These are phyloP conservation scores for Leccinum glutinopallens DNA, from an alignment of 1,284 basidiomycete genomes.

Conservation along the genomic window DNA sequence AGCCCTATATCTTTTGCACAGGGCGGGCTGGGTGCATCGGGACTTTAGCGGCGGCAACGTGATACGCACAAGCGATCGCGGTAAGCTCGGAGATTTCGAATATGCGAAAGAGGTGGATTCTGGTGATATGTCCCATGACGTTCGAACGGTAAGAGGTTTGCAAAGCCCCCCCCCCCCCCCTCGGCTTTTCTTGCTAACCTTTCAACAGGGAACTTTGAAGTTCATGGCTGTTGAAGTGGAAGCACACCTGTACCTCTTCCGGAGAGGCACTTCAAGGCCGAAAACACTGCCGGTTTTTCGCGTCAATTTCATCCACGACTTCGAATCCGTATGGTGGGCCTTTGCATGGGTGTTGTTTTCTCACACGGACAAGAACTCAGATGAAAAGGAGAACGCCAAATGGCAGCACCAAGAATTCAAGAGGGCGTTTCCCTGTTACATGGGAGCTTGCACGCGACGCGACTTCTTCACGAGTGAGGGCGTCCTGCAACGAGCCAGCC, in stretches of 20 bases:
- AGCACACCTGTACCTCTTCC: background rate
- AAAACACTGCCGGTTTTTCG: background rate
- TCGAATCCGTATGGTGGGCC: constrained; percentile 20
- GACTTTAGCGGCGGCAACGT: constrained; percentile 12
- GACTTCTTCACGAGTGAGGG: no score
- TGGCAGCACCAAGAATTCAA: background rate
- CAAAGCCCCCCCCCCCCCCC: background rate
- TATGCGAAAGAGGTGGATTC: constrained; percentile 10
- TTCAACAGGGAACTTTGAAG: background rate
- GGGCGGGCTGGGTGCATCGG: constrained; percentile 14
- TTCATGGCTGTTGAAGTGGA: constrained; percentile 12
- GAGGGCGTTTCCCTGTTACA: background rate
- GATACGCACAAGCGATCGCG: background rate
- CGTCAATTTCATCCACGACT: constrained; percentile 12
- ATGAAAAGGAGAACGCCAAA: no score
- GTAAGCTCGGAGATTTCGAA: constrained; percentile 16
- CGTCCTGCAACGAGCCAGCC: no score
- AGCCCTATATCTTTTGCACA: constrained; percentile 9
- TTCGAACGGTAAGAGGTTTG: constrained; percentile 10
- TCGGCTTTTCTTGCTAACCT: background rate
- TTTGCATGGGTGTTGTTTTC: constrained; percentile 12
- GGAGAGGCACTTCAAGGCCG: no score
- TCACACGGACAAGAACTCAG: background rate
- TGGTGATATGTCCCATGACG: background rate
- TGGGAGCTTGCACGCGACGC: no score